A percentile compares a stretch with the other conserved stretches of the same genome.
phyloP scores from a whole-genome alignment of 2,329 filamentous ascomycete genomes.

The Endoconidiophora polonica region DNA sequence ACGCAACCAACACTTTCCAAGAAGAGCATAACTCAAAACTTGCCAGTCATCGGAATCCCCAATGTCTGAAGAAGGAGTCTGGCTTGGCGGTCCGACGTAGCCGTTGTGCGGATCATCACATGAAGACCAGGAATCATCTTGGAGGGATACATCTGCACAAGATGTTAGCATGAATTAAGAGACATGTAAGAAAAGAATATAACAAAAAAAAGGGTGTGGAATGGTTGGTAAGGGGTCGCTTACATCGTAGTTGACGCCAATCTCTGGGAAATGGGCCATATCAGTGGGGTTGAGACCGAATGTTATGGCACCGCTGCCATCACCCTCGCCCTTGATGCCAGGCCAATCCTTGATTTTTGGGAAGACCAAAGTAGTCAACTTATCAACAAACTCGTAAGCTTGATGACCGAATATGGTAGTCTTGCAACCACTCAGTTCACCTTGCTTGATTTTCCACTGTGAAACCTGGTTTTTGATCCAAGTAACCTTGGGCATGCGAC shows the following conservation, averaged over 20 bases:
- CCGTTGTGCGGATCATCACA: slow-evolving; percentile 69
- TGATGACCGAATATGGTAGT: slow-evolving; percentile 60
- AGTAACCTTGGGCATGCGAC: slow-evolving; percentile 54
- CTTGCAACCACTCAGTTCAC: slow-evolving; percentile 59
- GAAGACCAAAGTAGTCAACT: slow-evolving; percentile 76
- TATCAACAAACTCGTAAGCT: slow-evolving; percentile 82
- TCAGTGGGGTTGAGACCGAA: slow-evolving; percentile 65
- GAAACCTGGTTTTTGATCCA: slow-evolving; percentile 52
- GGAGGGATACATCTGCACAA: slow-evolving; percentile 37
- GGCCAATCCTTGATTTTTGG: slow-evolving; percentile 94
- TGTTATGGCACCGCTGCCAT: slow-evolving; percentile 71
- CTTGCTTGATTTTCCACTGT: slow-evolving; percentile 57
- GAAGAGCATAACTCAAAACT: slow-evolving; percentile 8
- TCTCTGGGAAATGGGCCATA: slow-evolving; percentile 76
- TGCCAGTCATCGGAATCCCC: slow-evolving; percentile 31
- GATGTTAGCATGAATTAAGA: slow-evolving; percentile 10
- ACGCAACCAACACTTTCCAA: not conserved
- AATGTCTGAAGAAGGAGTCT: slow-evolving; percentile 53
- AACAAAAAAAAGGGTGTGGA: slow-evolving; percentile 1
- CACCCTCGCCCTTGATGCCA: slow-evolving; percentile 50
- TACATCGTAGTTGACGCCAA: slow-evolving; percentile 90
- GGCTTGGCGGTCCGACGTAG: slow-evolving; percentile 70
- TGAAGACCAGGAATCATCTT: slow-evolving; percentile 73
- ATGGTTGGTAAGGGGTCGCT: slow-evolving; percentile 24
- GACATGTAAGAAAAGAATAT: not conserved